Conservation (phyloP, 2,329 filamentous ascomycete species). For the Fusarium ambrosium region DNA sequence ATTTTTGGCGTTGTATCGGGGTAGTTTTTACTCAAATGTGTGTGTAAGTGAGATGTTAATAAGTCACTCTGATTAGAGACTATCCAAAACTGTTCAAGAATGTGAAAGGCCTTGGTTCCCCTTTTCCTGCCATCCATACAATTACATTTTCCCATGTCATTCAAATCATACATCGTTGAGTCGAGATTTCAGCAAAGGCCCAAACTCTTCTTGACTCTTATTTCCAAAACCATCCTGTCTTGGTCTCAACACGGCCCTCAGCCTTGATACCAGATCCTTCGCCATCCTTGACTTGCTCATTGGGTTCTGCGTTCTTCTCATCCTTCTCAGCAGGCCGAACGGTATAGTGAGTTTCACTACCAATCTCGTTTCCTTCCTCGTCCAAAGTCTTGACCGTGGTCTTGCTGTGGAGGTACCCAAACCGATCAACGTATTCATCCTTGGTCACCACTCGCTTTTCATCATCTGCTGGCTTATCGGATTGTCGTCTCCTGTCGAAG, state of each 20-base stretch:
- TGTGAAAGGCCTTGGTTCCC: not conserved
- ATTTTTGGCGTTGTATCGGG: conserved; percentile 13
- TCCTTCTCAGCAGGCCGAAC: conserved; percentile 49
- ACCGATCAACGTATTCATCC: conserved; percentile 59
- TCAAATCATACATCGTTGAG: conserved; percentile 33
- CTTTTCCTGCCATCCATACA: not conserved
- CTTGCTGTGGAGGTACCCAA: conserved; percentile 59
- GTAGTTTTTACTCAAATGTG: not conserved
- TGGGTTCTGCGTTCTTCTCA: conserved; percentile 9
- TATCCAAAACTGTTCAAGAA: not conserved
- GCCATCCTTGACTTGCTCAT: conserved; percentile 30
- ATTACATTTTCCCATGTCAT: conserved; percentile 6
- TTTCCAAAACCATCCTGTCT: conserved; percentile 59
- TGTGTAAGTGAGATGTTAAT: not conserved
- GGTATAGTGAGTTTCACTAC: conserved; percentile 53
- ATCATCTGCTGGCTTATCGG: conserved; percentile 20
- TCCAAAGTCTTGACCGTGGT: conserved; percentile 57
- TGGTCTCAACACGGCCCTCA: conserved; percentile 42
- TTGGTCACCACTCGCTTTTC: conserved; percentile 53
- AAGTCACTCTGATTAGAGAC: not conserved
- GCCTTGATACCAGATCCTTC: conserved; percentile 21
- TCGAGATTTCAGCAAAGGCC: conserved; percentile 9
- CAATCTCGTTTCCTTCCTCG: conserved; percentile 57
- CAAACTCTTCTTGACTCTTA: conserved; percentile 27
- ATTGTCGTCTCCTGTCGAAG: conserved; percentile 18